phyloP scores from a whole-genome alignment of 495 filamentous ascomycete species.

The Amphirosellinia nigrospora region DNA sequence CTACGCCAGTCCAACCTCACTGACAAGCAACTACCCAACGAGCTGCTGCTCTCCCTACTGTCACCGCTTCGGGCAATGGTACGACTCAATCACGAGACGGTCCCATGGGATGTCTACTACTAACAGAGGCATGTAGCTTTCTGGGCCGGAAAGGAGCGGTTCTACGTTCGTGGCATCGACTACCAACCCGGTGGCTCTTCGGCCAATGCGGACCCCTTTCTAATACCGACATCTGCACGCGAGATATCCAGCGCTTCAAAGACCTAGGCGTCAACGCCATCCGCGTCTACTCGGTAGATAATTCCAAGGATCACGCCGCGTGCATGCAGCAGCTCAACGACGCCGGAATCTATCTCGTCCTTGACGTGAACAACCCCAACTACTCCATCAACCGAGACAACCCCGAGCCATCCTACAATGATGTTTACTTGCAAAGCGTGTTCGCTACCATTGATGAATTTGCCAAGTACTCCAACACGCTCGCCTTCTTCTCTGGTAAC shows the following conservation, averaged over 20 bases:
- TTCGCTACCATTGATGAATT: slow-evolving; percentile 94
- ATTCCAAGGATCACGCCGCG: slow-evolving; percentile 77
- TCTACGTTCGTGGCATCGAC: slow-evolving; percentile 95
- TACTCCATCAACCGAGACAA: slow-evolving; percentile 82
- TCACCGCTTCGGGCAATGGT: slow-evolving; percentile 58
- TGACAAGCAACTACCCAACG: slow-evolving; percentile 63
- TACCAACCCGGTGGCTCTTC: slow-evolving; percentile 94
- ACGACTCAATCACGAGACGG: slow-evolving; percentile 11
- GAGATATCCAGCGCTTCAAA: slow-evolving; percentile 84
- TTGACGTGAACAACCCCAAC: slow-evolving; percentile 70
- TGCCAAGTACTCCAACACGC: slow-evolving; percentile 82
- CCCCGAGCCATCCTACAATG: slow-evolving; percentile 84
- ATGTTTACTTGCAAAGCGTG: slow-evolving; percentile 87
- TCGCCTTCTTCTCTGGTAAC: slow-evolving; percentile 96
- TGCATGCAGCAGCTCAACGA: slow-evolving; percentile 85
- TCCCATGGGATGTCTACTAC: neutral
- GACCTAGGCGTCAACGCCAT: slow-evolving; percentile 89
- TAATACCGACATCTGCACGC: slow-evolving; percentile 70
- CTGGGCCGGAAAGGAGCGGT: slow-evolving; percentile 80
- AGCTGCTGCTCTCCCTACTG: slow-evolving; percentile 46
- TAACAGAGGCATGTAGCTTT: slow-evolving; percentile 65
- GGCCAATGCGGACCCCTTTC: slow-evolving; percentile 79
- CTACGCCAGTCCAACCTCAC: slow-evolving; percentile 62
- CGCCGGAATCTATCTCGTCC: slow-evolving; percentile 89
- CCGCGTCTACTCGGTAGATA: slow-evolving; percentile 92